Evolutionary conservation across 768 basidiomycete species (phyloP), one percentile per base, ranked within the genome.

Genomic region (Suillus variegatus): DNA sequence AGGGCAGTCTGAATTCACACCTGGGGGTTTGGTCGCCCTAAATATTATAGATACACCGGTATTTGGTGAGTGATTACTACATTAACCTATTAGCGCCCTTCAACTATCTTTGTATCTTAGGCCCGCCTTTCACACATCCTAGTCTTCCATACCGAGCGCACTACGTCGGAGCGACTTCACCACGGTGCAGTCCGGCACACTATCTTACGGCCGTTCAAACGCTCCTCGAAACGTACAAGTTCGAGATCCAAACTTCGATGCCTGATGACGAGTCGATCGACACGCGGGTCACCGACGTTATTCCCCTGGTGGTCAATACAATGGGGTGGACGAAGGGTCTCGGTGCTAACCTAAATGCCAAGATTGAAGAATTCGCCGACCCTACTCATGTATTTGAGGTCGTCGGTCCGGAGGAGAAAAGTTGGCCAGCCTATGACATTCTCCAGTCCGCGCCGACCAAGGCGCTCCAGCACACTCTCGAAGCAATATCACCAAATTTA

Each of bases 291-390:
- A 70, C 73, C 7, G 87, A 90, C 58, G 66, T 78, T 35, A 86
- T 95, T 6, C 97, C 97, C 0, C 85, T 98, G 20, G 86, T 98
- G 18, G 85, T 99, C 61, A 99, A 99, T 74, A 98, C 93, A 0
- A 96, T 97, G 88, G 97, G 97, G 2, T 99, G 97, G 97, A 86
- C 86, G 6, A 98, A 96, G 74, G 97, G 97, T 8, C 86, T 97
- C 3, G 97, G 97, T 4, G 89, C 87, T 18, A 93, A 97, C 70
- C 78, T 99, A 13, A 85, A 87, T 2, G 74, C 73, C 16, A 85
- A 85, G 67, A 89, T 99, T 57, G 89, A 95, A 69, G 84, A 84
- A 12, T 77, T 88, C 41, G 78, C 87, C 6, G 80, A 84, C 28
- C 86, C 93, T 86, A 44, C 72, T 6, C 67, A 77, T 51, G 57